Evolutionary conservation across 192 early-diverging fungal species (phyloP).

Genomic region (Dimargaris cristalligena): DNA sequence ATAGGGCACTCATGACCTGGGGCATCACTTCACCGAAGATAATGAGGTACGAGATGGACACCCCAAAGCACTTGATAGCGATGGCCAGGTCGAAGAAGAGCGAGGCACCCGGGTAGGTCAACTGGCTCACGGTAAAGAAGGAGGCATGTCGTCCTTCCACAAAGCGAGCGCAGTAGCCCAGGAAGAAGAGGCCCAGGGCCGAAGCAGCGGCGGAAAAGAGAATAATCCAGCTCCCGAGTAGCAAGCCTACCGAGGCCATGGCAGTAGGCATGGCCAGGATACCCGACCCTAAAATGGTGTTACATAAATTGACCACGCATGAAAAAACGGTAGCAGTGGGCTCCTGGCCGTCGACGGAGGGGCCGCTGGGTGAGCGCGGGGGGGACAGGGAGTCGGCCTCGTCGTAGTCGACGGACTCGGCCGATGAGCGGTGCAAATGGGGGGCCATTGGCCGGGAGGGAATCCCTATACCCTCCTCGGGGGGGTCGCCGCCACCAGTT

Average conservation of each 20-base stretch:
- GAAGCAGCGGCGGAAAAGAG: constrained; percentile 56
- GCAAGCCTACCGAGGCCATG: constrained; percentile 66
- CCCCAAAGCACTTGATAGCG: constrained; percentile 97
- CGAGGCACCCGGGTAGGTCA: constrained; percentile 81
- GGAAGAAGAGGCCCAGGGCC: constrained; percentile 67
- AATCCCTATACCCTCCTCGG: background rate
- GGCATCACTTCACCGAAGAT: constrained; percentile 91
- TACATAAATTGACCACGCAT: constrained; percentile 71
- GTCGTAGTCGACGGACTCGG: no score
- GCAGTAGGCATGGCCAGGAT: constrained; percentile 96
- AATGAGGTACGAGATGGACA: constrained; percentile 84
- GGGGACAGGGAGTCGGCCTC: no score
- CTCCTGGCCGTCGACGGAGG: constrained; percentile 13
- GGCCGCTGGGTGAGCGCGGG: no score
- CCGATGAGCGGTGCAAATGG: background rate
- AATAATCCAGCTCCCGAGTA: constrained; percentile 66
- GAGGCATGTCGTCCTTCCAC: constrained; percentile 62
- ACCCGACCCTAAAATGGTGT: constrained; percentile 92
- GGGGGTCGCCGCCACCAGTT: background rate
- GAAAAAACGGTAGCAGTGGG: constrained; percentile 45
- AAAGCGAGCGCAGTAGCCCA: constrained; percentile 57
- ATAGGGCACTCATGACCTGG: constrained; percentile 31
- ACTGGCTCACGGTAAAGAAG: constrained; percentile 77
- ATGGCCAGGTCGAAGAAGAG: constrained; percentile 90
- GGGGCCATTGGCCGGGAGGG: background rate